Conservation (phyloP, 805 yeast species). For the Wickerhamiella kurtzmanii region DNA sequence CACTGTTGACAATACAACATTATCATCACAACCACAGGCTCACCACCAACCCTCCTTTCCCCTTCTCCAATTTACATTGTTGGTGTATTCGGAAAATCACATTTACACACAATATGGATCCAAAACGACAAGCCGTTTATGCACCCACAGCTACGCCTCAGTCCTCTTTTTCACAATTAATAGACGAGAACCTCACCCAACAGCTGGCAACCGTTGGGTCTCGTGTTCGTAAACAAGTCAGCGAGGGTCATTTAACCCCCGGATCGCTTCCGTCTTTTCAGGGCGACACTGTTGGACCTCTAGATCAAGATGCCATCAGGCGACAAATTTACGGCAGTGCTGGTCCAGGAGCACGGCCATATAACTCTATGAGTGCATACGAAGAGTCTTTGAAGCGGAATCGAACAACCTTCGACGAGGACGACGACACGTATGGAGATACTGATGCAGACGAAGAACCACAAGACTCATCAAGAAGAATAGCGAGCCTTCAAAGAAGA, state of each 20-base stretch:
- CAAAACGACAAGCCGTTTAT: slow-evolving; percentile 2
- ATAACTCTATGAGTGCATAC: slow-evolving; percentile 4
- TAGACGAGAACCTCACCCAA: slow-evolving; percentile 18
- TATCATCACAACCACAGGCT: too few species aligned
- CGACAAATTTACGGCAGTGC: neutral
- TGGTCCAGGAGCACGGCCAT: slow-evolving; percentile 3
- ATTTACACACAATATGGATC: neutral
- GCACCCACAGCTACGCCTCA: neutral
- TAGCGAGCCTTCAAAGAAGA: neutral
- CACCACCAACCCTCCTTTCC: too few species aligned
- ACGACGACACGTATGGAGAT: slow-evolving; percentile 19
- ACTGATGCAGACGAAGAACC: slow-evolving; percentile 16
- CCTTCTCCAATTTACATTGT: too few species aligned
- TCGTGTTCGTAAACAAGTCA: slow-evolving; percentile 21
- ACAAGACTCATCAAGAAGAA: neutral
- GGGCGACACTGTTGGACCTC: slow-evolving; percentile 20
- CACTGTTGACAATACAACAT: too few species aligned
- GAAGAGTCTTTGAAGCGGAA: slow-evolving; percentile 3
- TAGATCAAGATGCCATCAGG: slow-evolving; percentile 9
- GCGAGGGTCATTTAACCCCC: slow-evolving; percentile 23
- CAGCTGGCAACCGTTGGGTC: slow-evolving; percentile 20
- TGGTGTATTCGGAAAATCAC: too few species aligned
- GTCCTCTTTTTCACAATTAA: slow-evolving; percentile 5
- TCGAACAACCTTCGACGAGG: slow-evolving; percentile 7
- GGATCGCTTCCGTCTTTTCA: slow-evolving; percentile 19